These are phyloP conservation scores for Dactylellina parvicollis DNA, from an alignment of 2,329 filamentous ascomycete genomes.

Conservation along the genomic window DNA sequence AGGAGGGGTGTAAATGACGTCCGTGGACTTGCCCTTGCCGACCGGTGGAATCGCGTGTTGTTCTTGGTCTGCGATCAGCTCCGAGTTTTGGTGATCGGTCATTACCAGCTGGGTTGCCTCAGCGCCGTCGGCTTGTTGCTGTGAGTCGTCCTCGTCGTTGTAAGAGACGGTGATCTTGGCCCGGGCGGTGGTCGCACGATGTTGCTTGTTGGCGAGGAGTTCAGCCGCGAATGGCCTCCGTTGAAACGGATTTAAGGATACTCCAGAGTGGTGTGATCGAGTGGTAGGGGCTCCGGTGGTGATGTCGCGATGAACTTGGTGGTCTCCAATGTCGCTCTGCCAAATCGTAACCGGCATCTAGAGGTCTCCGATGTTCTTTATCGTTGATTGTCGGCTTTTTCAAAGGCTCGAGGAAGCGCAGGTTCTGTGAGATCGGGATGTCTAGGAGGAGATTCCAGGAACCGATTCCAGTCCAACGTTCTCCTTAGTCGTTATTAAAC, in stretches of 20 bases:
- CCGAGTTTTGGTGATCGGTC: constrained; percentile 43
- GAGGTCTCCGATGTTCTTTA: constrained; percentile 19
- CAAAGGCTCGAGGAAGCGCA: constrained; percentile 10
- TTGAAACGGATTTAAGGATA: constrained; percentile 49
- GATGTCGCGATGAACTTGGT: constrained; percentile 47
- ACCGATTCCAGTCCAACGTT: constrained; percentile 33
- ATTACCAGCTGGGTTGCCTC: constrained; percentile 41
- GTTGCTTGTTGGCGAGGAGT: constrained; percentile 35
- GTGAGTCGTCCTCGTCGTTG: constrained; percentile 46
- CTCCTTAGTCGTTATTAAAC: constrained; percentile 21
- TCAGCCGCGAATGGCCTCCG: constrained; percentile 46
- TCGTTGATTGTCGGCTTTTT: constrained; percentile 2
- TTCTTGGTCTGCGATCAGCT: constrained; percentile 36
- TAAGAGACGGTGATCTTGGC: constrained; percentile 46
- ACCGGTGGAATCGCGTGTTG: constrained; percentile 50
- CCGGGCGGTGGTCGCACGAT: constrained; percentile 32
- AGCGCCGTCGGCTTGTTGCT: constrained; percentile 17
- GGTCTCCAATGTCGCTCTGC: constrained; percentile 44
- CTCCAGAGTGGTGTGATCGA: constrained; percentile 45
- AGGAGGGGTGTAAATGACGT: constrained; percentile 51
- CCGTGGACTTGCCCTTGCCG: constrained; percentile 34
- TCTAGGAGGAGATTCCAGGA: constrained; percentile 35
- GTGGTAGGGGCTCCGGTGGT: constrained; percentile 42
- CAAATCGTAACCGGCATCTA: constrained; percentile 52
- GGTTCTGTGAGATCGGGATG: constrained; percentile 13